Evolutionary conservation across 768 basidiomycete genomes (phyloP).

Genomic region (Lactifluus pinguis): DNA sequence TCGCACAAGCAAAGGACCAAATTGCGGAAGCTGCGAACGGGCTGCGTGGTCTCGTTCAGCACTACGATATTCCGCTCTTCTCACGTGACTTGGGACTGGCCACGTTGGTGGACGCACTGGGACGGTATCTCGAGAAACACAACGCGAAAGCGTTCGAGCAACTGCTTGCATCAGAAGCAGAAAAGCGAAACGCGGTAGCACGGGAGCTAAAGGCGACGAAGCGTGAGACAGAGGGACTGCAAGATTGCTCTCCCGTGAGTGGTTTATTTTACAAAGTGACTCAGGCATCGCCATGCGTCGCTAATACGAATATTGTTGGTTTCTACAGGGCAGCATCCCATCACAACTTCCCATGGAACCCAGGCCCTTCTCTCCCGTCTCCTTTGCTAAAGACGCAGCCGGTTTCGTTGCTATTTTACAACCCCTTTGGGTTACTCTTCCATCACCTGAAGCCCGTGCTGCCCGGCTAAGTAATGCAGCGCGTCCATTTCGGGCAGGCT

Average conservation of each 20-base stretch:
- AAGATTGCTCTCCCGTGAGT: conserved; percentile 24
- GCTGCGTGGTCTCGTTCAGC: conserved; percentile 44
- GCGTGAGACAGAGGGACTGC: conserved; percentile 21
- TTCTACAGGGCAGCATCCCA: conserved; percentile 8
- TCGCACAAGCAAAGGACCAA: conserved; percentile 38
- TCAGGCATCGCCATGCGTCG: conserved; percentile 5
- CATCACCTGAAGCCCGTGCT: conserved; percentile 76
- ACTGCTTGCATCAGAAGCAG: conserved; percentile 28
- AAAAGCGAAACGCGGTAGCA: conserved; percentile 13
- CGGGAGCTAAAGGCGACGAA: conserved; percentile 23
- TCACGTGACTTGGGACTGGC: conserved; percentile 23
- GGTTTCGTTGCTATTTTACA: conserved; percentile 54
- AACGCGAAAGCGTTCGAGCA: conserved; percentile 32
- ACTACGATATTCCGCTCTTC: conserved; percentile 47
- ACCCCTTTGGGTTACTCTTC: conserved; percentile 73
- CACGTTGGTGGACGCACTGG: conserved; percentile 23
- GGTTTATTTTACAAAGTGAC: conserved; percentile 6
- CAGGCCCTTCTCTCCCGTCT: conserved; percentile 18
- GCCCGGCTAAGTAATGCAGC: conserved; percentile 44
- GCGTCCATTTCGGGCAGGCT: conserved; percentile 36
- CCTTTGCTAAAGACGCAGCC: conserved; percentile 37
- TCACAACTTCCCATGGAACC: background rate
- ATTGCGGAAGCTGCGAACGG: conserved; percentile 41
- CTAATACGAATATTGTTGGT: background rate
- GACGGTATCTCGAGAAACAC: conserved; percentile 27